Base-by-base conservation (phyloP, 139 green algal genomes). In the Picocystis salinarum region DNA sequence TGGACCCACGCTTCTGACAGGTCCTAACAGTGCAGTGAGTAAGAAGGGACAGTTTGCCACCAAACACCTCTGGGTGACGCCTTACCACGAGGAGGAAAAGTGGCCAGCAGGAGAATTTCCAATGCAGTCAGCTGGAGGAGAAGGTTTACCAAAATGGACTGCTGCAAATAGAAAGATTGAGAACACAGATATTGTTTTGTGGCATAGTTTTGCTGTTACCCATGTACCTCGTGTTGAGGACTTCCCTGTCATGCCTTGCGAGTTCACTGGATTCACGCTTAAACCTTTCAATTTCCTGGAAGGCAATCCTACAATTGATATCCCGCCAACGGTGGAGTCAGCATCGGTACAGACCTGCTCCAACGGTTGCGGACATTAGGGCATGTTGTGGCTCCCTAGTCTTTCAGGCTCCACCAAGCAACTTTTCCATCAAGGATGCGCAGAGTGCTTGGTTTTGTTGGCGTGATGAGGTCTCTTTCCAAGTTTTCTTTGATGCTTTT, bases 51-150 rank as follows among this genome's bases (percentile, higher is more conserved):
- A 52, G 23, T 91, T 91, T 61, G 79, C 79, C 20, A 74, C 59
- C 28, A 74, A 76, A 51, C 56, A 73, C 42, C 49, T 84, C 23
- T 84, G 69, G 64, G 77, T 89, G 19, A 89, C 77, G 0, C 63
- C 63, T 1, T 51, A 88, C 53, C 36, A 23, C 12, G 76, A 85
- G 24, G 46, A 46, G 6, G 65, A 89, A 60, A 52, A 56, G 24
- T 87, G 53, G 33, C 68, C 77, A 1, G 68, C 77, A 15, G 77
- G 77, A 2, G 62, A 80, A 28, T 79, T 76, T 54, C 72, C 81
- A n/a, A 58, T 82, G 29, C 61, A 80, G 46, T 57, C 37, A 31
- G 39, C 55, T 15, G 54, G 49, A 24, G 70, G 52, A 33, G 42
- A 59, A 6, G 79, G 74, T 15, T 62, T 75, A 42, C 25, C 39